Evolutionary conservation across 805 yeast species (phyloP), one percentile per base, ranked within the genome.

Genomic region (Candida parachauliodes): DNA sequence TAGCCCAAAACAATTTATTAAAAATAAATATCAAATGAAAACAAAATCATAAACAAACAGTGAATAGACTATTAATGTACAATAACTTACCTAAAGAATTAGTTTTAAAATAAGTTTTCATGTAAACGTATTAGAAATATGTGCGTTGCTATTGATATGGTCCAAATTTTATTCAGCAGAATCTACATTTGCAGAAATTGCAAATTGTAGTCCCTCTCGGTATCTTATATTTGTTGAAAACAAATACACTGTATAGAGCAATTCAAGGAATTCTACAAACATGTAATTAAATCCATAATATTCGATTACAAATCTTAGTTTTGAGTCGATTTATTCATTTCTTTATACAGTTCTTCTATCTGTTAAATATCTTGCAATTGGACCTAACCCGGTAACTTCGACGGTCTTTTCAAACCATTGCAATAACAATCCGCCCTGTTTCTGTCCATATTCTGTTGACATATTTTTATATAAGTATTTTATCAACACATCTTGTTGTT

Each of bases 371-470:
- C 96, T 79, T 35, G 85, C 85, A 49, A 93, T 81, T 29, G 95
- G 85, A 9, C 95, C 96, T 55, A 83, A 81, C 14, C 98, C 98
- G 11, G 89, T 77, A 15, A 76, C 65, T 44, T 83, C 94, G 25
- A 87, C 81, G 14, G 91, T 77, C 62, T 88, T 88, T 49, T 91
- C 97, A 56, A 83, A 87, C 98, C 98, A 93, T 22, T 83, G 77
- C 50, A 93, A 75, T 49, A 93, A 60, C 32, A 82, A 72, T 32
- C 95, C 95, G 14, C 96, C 95, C 46, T 82, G 88, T 51, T 83
- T 85, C 46, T 87, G 86, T 8, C 93, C 89, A 48, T 78, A 80
- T 21, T 81, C 74, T 8, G 81, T 64, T 31, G 80, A 68, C 95
- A 93, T 88, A 21, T 88, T 88, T 52, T 81, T 83, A 63, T 89